Percentiles rank a stretch among this genome's conserved stretches.
These are phyloP conservation scores for Allium sativum DNA, from an alignment of 106 monocot genomes.

Conservation along the genomic window DNA sequence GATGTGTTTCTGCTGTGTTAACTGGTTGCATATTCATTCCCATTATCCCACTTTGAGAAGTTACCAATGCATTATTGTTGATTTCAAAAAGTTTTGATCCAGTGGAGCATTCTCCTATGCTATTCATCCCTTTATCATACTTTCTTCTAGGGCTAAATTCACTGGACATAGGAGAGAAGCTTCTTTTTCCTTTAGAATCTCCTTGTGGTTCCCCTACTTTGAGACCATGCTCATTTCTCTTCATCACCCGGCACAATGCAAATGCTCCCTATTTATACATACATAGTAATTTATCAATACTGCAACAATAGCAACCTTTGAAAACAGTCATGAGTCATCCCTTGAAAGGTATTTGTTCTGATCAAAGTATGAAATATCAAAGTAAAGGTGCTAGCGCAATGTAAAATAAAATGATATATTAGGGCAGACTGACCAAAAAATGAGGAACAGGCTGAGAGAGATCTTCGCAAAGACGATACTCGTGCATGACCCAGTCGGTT, in stretches of 20 bases:
- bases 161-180: background rate
- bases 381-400: background rate
- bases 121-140: background rate
- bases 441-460: slow-evolving; percentile 36
- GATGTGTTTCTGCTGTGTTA: slow-evolving; percentile 2
- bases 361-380: background rate
- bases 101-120: background rate
- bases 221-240: slow-evolving; percentile 35
- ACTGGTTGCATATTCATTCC: slow-evolving; percentile 10
- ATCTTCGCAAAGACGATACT: slow-evolving; percentile 75
- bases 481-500: slow-evolving; percentile 92
- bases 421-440: slow-evolving; percentile 40
- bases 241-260: slow-evolving; percentile 57
- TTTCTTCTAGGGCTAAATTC: slow-evolving; percentile 8
- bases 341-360: background rate
- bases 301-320: background rate
- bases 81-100: background rate
- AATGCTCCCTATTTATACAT: slow-evolving; percentile 35
- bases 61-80: slow-evolving; percentile 2
- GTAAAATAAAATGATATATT: background rate
- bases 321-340: background rate
- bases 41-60: slow-evolving; percentile 5
- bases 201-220: slow-evolving; percentile 16
- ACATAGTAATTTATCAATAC: background rate
- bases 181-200: slow-evolving; percentile 21